Evolutionary conservation across 768 basidiomycete species (phyloP), one percentile per base, ranked within the genome.

Genomic region (Pulveroboletus sp.): DNA sequence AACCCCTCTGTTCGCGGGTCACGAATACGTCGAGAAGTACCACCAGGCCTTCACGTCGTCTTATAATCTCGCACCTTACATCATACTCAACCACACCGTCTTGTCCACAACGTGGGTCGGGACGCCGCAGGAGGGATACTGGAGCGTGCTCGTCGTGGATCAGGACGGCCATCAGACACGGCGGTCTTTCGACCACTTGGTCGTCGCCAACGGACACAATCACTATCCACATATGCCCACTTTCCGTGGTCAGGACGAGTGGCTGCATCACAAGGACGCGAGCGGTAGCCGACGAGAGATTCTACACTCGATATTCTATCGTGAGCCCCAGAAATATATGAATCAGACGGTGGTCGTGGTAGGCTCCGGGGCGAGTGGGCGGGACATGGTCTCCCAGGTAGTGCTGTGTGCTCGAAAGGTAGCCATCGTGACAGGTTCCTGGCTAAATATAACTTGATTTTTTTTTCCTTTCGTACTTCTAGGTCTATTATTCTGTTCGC

Each of bases 131-230:
- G 36, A 57, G 3, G 79, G 77, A 3, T 53, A 62, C 21, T 82
- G 81, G 81, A 67, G 76, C 35, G 46, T 82, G 30, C 64, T 64
- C 1, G 59, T 77, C 6, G 53, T 53, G 2, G 57, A 60, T 33
- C 40, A 52, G 7, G 32, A 56, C 15, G 66, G 66, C 31, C 44
- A 38, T 26, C 49, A 59, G 33, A 59, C 43, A 8, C 57, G 59
- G 5, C 60, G 56, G n/a, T 50, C 47, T 3, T 78, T 77, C 57
- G 75, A 82, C 53, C 82, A 83, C 58, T 67, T 83, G 24, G 66
- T 83, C 27, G 73, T 80, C 31, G 79, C 78, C 21, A 73, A 66
- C n/a, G 82, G 82, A 5, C 77, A 78, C 51, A 76, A 81, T 49
- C 80, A 79, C 53, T 68, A 75, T 49, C 80, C 82, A 3, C 67